Conservation (phyloP, 495 filamentous ascomycete genomes). For the Penicillium ochrochloron region DNA sequence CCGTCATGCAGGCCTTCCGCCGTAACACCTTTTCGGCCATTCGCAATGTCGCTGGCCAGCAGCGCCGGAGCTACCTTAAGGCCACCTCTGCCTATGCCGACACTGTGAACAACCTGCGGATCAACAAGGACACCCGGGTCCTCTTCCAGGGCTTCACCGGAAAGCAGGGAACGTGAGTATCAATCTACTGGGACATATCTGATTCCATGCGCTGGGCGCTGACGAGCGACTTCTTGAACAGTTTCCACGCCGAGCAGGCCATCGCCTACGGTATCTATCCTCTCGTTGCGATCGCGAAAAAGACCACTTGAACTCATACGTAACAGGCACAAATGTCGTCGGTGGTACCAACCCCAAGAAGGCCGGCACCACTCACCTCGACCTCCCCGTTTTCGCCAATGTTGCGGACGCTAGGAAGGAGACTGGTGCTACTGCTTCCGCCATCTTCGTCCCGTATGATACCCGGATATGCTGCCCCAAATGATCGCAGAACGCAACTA, state of each 20-base stretch:
- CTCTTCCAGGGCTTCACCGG: constrained; percentile 98
- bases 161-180: constrained; percentile 94
- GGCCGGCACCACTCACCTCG: constrained; percentile 86
- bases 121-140: constrained; percentile 90
- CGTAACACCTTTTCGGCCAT: constrained; percentile 54
- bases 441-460: constrained; percentile 94
- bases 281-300: constrained; percentile 24
- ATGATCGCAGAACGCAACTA: constrained; percentile 17
- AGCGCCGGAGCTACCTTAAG: constrained; percentile 71
- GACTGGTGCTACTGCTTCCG: constrained; percentile 88
- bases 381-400: constrained; percentile 88
- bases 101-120: constrained; percentile 88
- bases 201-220: constrained; percentile 36
- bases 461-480: neutral
- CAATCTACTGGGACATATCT: neutral
- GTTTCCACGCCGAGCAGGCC: constrained; percentile 96
- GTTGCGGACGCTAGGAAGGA: constrained; percentile 89
- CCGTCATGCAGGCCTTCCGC: constrained; percentile 60
- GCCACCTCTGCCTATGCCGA: constrained; percentile 71
- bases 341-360: constrained; percentile 99
- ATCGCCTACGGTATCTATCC: constrained; percentile 86
- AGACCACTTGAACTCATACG: constrained; percentile 38
- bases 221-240: constrained; percentile 51
- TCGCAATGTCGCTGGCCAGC: constrained; percentile 51
- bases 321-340: constrained; percentile 89